Percentiles rank a stretch among this genome's conserved stretches.
Conservation (phyloP, 345 rosid species). For the Xanthoceras sorbifolium region DNA sequence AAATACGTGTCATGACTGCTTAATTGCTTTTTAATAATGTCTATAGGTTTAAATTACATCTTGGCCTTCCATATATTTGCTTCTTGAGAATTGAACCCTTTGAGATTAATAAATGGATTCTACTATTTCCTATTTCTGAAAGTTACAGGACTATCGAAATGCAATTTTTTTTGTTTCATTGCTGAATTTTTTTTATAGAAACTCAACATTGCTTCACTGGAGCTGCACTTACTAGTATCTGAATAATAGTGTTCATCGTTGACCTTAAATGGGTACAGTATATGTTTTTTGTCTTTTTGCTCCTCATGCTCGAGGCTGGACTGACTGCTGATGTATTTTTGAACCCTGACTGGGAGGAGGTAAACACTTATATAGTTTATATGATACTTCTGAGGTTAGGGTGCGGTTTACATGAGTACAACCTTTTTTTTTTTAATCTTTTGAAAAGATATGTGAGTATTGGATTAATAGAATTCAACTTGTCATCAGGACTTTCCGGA, state of each 20-base stretch:
- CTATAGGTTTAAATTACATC: not conserved
- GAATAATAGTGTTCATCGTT: not conserved
- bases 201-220: not conserved
- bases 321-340: constrained; percentile 72
- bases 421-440: not conserved
- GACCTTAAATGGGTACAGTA: constrained; percentile 56
- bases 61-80: not conserved
- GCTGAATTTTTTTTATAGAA: not conserved
- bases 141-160: not conserved
- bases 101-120: not conserved
- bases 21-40: constrained; percentile 6
- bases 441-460: not conserved
- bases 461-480: constrained; percentile 15
- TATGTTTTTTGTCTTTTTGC: constrained; percentile 66
- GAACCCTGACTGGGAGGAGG: constrained; percentile 84
- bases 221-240: not conserved
- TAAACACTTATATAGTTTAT: constrained; percentile 11
- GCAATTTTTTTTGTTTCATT: not conserved
- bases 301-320: constrained; percentile 77
- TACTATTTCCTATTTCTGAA: not conserved
- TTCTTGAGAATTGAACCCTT: not conserved
- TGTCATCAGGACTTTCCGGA: constrained; percentile 75
- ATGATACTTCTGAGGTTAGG: not conserved
- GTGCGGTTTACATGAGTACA: not conserved
- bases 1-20: not conserved